Evolutionary conservation across 768 basidiomycete genomes (phyloP).

Genomic region (Trametes punicea): DNA sequence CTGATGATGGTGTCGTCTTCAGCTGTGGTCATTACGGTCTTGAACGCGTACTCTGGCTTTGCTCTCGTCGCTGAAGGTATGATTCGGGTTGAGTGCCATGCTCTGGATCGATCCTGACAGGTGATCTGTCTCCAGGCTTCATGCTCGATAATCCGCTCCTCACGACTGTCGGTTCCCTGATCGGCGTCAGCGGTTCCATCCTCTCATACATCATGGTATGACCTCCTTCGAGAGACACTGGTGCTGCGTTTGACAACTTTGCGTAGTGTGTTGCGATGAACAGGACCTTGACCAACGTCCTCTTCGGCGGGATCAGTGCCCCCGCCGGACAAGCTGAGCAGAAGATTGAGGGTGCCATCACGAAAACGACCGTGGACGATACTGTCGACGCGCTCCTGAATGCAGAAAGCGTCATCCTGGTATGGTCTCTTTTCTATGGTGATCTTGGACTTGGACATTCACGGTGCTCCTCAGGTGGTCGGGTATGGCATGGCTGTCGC

Average conservation of each 20-base stretch:
- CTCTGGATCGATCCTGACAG: background rate
- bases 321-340: slow-evolving; percentile 49
- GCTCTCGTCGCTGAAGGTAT: slow-evolving; percentile 85
- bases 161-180: slow-evolving; percentile 80
- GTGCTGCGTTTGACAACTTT: slow-evolving; percentile 2
- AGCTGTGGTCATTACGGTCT: slow-evolving; percentile 89
- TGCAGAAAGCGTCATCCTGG: slow-evolving; percentile 81
- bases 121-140: slow-evolving; percentile 46
- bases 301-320: slow-evolving; percentile 81
- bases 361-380: slow-evolving; percentile 76
- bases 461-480: slow-evolving; percentile 49
- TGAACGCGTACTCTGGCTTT: slow-evolving; percentile 90
- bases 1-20: slow-evolving; percentile 3
- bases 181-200: slow-evolving; percentile 88
- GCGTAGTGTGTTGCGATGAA: slow-evolving; percentile 89
- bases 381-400: slow-evolving; percentile 74
- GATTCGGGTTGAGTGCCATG: background rate
- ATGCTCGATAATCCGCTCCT: slow-evolving; percentile 87
- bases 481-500: slow-evolving; percentile 93
- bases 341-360: slow-evolving; percentile 82
- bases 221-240: background rate
- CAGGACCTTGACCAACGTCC: slow-evolving; percentile 76
- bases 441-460: background rate
- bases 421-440: slow-evolving; percentile 27
- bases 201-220: slow-evolving; percentile 88